A percentile compares a stretch with the other conserved stretches of the same genome.
phyloP scores from a whole-genome alignment of 2,329 filamentous ascomycete genomes.

The Pezicula neosporulosa region DNA sequence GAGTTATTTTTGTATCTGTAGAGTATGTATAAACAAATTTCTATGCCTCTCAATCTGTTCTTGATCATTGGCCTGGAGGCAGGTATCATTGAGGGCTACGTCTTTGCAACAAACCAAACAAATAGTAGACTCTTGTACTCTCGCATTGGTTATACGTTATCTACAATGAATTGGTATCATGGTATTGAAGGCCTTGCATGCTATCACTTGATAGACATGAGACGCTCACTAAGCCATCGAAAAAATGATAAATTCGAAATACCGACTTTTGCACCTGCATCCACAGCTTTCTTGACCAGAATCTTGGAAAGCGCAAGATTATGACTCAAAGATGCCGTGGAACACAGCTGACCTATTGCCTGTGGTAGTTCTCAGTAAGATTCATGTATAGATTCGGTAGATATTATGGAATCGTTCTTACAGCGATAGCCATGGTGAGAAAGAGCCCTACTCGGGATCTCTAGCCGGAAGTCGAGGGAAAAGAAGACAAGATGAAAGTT shows the following conservation, averaged over 20 bases:
- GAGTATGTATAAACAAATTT: no score
- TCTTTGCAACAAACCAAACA: no score
- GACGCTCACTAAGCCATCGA: no score
- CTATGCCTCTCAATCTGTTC: no score
- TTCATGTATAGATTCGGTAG: neutral
- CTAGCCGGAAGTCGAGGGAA: neutral
- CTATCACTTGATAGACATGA: neutral
- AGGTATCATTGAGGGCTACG: no score
- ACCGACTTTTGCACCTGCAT: slow-evolving; percentile 72
- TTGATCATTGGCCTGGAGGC: no score
- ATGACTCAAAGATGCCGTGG: slow-evolving; percentile 70
- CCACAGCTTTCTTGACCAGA: slow-evolving; percentile 69
- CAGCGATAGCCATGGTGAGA: slow-evolving; percentile 26
- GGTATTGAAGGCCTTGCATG: no score
- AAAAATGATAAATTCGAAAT: neutral
- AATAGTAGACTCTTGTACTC: no score
- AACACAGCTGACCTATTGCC: slow-evolving; percentile 89
- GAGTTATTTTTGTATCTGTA: neutral
- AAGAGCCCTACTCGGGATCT: neutral
- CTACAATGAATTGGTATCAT: no score
- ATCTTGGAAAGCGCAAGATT: slow-evolving; percentile 77
- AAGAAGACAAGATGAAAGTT: neutral
- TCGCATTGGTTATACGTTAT: no score
- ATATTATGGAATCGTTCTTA: slow-evolving; percentile 10
- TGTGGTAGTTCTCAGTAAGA: slow-evolving; percentile 31